A percentile compares a stretch with the other conserved stretches of the same genome.
Evolutionary conservation across 495 filamentous ascomycete genomes (phyloP).

Genomic region (Hypoxylon perforatum): DNA sequence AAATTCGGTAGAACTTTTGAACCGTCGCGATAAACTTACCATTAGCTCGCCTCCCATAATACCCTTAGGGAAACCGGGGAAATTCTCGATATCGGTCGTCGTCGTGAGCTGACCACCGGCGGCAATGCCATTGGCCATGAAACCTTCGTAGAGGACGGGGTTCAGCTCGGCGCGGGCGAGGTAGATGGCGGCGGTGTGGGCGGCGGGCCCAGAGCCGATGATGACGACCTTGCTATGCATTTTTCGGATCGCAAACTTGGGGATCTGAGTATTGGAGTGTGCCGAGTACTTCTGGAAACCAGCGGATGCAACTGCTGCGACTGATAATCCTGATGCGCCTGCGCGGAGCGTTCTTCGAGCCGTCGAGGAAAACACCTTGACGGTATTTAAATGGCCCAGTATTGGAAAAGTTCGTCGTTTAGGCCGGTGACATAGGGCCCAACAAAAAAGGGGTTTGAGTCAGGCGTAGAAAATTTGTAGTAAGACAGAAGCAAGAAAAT

Average conservation of each 20-base stretch:
- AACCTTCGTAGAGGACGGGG: slow-evolving; percentile 95
- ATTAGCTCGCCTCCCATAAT: slow-evolving; percentile 89
- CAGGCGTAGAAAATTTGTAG: too few relatives aligned
- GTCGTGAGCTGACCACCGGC: slow-evolving; percentile 97
- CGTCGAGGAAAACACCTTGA: slow-evolving; percentile 89
- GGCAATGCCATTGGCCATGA: slow-evolving; percentile 96
- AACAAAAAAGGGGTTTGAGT: slow-evolving; percentile 10
- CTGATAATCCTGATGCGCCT: slow-evolving; percentile 70
- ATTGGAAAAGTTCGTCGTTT: slow-evolving; percentile 6
- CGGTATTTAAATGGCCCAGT: slow-evolving; percentile 45
- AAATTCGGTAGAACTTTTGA: too few relatives aligned
- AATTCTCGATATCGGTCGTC: slow-evolving; percentile 98
- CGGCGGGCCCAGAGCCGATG: slow-evolving; percentile 94
- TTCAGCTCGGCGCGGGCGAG: slow-evolving; percentile 92
- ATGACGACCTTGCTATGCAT: slow-evolving; percentile 88
- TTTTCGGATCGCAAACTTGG: slow-evolving; percentile 62
- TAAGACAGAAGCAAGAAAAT: slow-evolving; percentile 25
- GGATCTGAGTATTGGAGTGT: slow-evolving; percentile 64
- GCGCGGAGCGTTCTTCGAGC: slow-evolving; percentile 65
- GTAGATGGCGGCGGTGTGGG: slow-evolving; percentile 97
- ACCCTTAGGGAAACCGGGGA: slow-evolving; percentile 89
- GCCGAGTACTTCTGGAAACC: slow-evolving; percentile 74
- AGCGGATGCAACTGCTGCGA: slow-evolving; percentile 69
- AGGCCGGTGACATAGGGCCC: slow-evolving; percentile 7
- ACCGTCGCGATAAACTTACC: slow-evolving; percentile 54